Conservation (phyloP, 2,329 filamentous ascomycete genomes). For the Alternaria atra region DNA sequence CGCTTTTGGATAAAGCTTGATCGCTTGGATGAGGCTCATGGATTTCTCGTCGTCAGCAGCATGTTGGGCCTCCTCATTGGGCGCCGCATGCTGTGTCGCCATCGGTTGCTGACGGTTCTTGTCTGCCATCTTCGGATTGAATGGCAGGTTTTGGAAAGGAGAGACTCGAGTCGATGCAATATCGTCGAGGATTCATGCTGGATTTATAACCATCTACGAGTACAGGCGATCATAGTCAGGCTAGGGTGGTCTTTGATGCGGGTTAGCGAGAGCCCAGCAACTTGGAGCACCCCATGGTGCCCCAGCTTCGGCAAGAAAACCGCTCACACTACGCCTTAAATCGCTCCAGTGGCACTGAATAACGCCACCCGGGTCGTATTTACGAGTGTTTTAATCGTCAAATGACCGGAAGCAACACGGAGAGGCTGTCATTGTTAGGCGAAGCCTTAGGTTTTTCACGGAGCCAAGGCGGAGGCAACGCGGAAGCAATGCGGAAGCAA, state of each 20-base stretch:
- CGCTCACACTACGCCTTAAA: slow-evolving; percentile 15
- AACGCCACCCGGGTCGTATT: neutral
- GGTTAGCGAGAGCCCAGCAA: slow-evolving; percentile 28
- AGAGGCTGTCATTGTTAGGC: neutral
- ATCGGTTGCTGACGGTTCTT: slow-evolving; percentile 25
- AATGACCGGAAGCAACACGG: neutral
- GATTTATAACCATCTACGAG: slow-evolving; percentile 23
- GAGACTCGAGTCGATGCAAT: neutral
- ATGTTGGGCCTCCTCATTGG: slow-evolving; percentile 43
- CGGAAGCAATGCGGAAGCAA: slow-evolving; percentile 20
- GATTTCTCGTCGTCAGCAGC: slow-evolving; percentile 56
- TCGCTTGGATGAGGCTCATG: slow-evolving; percentile 72
- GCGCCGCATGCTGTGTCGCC: slow-evolving; percentile 22
- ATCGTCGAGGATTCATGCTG: neutral
- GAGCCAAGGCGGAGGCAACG: slow-evolving; percentile 28
- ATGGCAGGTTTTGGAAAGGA: neutral
- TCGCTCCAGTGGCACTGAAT: neutral
- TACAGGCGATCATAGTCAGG: slow-evolving; percentile 26
- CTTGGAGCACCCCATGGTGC: slow-evolving; percentile 22
- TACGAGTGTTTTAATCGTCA: neutral
- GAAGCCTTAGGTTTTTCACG: neutral
- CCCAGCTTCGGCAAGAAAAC: neutral
- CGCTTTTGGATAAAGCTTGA: slow-evolving; percentile 84
- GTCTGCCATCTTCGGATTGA: slow-evolving; percentile 29
- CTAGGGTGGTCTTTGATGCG: slow-evolving; percentile 13